Evolutionary conservation across 2,329 filamentous ascomycete genomes (phyloP).

Genomic region (Torrubiella hemipterigena): DNA sequence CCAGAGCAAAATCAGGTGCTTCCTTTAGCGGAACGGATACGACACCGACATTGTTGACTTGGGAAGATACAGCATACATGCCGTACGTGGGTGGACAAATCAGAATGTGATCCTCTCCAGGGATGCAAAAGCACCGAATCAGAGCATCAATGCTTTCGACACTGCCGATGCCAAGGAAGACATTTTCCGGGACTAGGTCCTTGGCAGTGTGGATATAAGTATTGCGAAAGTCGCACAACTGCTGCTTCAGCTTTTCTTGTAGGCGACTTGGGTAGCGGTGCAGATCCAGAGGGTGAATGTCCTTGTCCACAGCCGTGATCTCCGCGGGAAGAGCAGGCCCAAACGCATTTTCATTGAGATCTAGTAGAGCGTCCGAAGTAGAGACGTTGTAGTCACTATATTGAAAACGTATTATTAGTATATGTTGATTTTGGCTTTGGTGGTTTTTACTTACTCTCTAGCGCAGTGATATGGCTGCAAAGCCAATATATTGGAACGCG

Average conservation of each 20-base stretch:
- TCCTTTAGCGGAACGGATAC: conserved; percentile 71
- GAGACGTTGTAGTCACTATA: conserved; percentile 95
- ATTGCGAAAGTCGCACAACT: conserved; percentile 79
- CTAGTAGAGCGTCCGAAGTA: conserved; percentile 87
- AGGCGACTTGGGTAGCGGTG: conserved; percentile 96
- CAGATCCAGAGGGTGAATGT: conserved; percentile 70
- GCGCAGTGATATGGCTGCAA: conserved; percentile 72
- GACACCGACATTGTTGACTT: conserved; percentile 82
- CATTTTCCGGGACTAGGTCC: conserved; percentile 62
- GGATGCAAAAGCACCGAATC: conserved; percentile 83
- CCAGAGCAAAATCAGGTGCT: conserved; percentile 61
- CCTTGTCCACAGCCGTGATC: conserved; percentile 44
- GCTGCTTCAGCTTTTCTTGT: conserved; percentile 75
- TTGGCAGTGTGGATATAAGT: conserved; percentile 68
- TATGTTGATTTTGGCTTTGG: conserved; percentile 3
- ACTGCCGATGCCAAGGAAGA: conserved; percentile 91
- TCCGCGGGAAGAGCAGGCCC: conserved; percentile 61
- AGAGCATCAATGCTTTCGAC: conserved; percentile 96
- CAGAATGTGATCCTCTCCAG: conserved; percentile 78
- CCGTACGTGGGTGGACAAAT: conserved; percentile 96
- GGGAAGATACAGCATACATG: conserved; percentile 93
- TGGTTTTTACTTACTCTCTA: conserved; percentile 50
- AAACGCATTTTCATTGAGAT: conserved; percentile 96
- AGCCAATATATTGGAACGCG: conserved; percentile 63
- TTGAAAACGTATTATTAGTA: conserved; percentile 1